Base-by-base conservation (phyloP, 106 monocot species). In the Dactylorhiza incarnata region DNA sequence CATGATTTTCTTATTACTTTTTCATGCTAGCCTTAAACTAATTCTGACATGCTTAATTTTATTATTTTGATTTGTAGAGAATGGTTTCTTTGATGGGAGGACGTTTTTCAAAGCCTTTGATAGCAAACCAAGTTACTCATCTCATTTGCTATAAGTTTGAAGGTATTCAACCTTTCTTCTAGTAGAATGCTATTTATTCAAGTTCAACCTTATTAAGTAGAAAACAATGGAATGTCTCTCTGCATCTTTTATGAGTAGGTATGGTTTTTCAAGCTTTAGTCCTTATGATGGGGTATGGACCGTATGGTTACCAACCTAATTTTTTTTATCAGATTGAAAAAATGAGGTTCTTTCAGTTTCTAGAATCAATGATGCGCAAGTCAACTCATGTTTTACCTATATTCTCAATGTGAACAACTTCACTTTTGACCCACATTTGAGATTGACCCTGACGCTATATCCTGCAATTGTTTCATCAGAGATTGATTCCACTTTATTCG, bases 111-210 rank as follows among this genome's bases (percentile, higher is more conserved):
- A 99, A 99, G 83, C 91, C 99, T 80, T 83, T 99, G 75, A 86
- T 89, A 62, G 94, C 94, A 71, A 91, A 85, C 83, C 82, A 89
- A 84, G 89, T 94, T 13, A 99, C 99, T 71, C 99, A 99, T 88
- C 99, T 99, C 73, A 81, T 99, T 80, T 99, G 99, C 86, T 99
- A 99, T 78, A 99, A 99, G 80, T 99, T 99, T 73, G 99, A 99
- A 71, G 99, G 99, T 99, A 80, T 71, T 49, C 7, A 10, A 78
- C 44, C 45, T 14, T 7, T 63, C 74, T 51, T 70, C 29, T 45
- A 37, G 12, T 49, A 11, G 12, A 22, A 49, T 45, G 19, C 23
- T 3, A 13, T 13, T 6, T 20, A 24, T 73, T 72, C 50, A 72
- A 73, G n/a, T 73, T 1, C 5, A 22, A 17, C 43, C 10, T 15